Percentiles rank a stretch among this genome's conserved stretches.
These are phyloP conservation scores for Cryptococcus wingfieldii DNA, from an alignment of 1,284 basidiomycete species.

Conservation along the genomic window DNA sequence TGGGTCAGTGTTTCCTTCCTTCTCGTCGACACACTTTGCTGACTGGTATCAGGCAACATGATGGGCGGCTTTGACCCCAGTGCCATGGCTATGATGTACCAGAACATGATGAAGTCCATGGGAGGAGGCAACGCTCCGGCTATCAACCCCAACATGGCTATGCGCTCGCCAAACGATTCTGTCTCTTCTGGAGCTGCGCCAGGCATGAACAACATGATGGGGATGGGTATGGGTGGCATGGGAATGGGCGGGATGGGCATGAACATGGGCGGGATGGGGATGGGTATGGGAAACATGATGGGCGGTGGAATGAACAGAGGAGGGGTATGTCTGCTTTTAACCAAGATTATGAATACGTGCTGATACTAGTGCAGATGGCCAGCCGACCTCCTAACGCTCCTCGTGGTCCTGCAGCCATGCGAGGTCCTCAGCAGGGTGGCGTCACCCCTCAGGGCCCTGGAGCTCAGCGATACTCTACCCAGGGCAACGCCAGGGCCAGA, in stretches of 20 bases:
- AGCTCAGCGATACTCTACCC: slow-evolving; percentile 60
- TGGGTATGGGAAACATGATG: slow-evolving; percentile 17
- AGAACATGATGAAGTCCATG: slow-evolving; percentile 52
- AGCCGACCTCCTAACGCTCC: slow-evolving; percentile 42
- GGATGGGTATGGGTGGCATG: slow-evolving; percentile 55
- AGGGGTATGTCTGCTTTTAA: background rate
- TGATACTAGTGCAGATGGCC: background rate
- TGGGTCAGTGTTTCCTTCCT: slow-evolving; percentile 18
- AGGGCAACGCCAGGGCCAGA: slow-evolving; percentile 42
- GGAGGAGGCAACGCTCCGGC: slow-evolving; percentile 32
- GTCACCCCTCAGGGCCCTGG: slow-evolving; percentile 53
- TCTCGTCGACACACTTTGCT: background rate
- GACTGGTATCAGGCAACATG: slow-evolving; percentile 21
- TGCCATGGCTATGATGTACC: slow-evolving; percentile 56
- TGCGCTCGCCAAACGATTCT: slow-evolving; percentile 23
- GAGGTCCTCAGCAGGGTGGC: slow-evolving; percentile 27
- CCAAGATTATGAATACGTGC: background rate
- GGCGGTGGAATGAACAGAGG: background rate
- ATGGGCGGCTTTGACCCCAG: slow-evolving; percentile 50
- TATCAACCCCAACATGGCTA: slow-evolving; percentile 47
- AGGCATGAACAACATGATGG: slow-evolving; percentile 30
- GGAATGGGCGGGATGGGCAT: slow-evolving; percentile 54
- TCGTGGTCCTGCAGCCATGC: slow-evolving; percentile 51
- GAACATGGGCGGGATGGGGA: slow-evolving; percentile 41
- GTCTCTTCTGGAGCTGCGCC: no score